These are phyloP conservation scores for Lactifluus piperatus DNA, from an alignment of 768 basidiomycete genomes.

Conservation along the genomic window DNA sequence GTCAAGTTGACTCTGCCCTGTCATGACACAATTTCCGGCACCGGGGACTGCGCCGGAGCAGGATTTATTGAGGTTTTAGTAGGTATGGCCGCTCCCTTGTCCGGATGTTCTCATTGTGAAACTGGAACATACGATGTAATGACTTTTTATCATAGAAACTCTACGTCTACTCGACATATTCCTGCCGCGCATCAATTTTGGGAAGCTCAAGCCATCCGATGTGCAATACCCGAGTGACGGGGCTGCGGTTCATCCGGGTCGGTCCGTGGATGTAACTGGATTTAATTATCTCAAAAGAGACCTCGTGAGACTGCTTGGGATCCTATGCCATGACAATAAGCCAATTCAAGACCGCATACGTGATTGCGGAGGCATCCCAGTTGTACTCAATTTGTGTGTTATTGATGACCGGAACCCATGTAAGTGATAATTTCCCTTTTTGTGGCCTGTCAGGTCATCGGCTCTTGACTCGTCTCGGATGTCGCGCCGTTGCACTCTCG, in stretches of 20 bases:
- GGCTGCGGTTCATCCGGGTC: neutral
- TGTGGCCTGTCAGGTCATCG: neutral
- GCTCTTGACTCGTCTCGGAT: too few species aligned
- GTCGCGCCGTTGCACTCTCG: too few species aligned
- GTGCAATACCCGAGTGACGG: neutral
- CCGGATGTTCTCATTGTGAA: too few species aligned
- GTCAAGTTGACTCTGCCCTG: conserved; percentile 5
- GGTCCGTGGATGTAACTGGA: conserved; percentile 36
- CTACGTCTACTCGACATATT: conserved; percentile 71
- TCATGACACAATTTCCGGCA: conserved; percentile 5
- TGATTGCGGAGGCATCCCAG: conserved; percentile 60
- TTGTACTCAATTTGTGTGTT: conserved; percentile 83
- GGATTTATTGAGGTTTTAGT: conserved; percentile 23
- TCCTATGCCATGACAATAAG: conserved; percentile 56
- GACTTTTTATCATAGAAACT: conserved; percentile 40
- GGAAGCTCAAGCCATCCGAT: conserved; percentile 40
- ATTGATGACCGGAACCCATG: conserved; percentile 90
- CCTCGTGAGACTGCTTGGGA: conserved; percentile 80
- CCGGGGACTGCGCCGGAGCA: conserved; percentile 2
- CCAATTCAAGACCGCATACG: conserved; percentile 70
- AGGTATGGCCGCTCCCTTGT: conserved; percentile 15
- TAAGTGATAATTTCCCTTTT: conserved; percentile 35
- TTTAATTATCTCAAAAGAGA: conserved; percentile 85
- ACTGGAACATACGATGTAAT: neutral
- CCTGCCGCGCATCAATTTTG: conserved; percentile 78